Evolutionary conservation across 2,329 filamentous ascomycete genomes (phyloP).

Genomic region (Escovopsis sp.): DNA sequence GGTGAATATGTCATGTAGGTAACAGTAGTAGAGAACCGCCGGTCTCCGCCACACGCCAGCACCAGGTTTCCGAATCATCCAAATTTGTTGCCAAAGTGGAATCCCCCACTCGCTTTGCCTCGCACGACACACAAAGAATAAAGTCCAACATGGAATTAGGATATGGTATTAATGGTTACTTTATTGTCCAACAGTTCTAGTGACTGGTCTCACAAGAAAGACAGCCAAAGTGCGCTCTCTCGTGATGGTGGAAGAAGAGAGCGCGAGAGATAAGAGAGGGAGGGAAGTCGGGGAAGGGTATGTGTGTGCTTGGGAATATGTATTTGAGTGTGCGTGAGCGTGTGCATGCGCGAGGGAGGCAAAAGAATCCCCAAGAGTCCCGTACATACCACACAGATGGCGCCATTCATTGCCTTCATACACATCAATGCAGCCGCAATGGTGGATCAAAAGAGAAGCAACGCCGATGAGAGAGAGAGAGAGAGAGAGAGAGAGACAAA

Average conservation of each 20-base stretch:
- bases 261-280: too few relatives aligned
- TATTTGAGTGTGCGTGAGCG: not conserved
- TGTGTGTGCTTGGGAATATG: not conserved
- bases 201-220: conserved; percentile 5
- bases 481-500: too few relatives aligned
- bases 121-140: not conserved
- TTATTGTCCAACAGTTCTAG: conserved; percentile 7
- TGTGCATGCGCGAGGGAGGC: too few relatives aligned
- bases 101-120: too few relatives aligned
- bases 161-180: conserved; percentile 4
- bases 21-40: too few relatives aligned
- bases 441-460: not conserved
- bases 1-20: too few relatives aligned
- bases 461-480: not conserved
- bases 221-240: conserved; percentile 3
- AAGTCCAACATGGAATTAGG: not conserved
- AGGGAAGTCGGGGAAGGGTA: too few relatives aligned
- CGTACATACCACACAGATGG: not conserved
- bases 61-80: too few relatives aligned
- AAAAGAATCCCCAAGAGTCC: too few relatives aligned
- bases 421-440: conserved; percentile 1
- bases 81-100: too few relatives aligned
- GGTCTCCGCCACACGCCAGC: too few relatives aligned
- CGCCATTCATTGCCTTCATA: conserved; percentile 2
- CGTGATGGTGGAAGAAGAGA: not conserved